Evolutionary conservation across 192 early-diverging fungal species (phyloP).

Genomic region (Bifiguratus adelaidae): DNA sequence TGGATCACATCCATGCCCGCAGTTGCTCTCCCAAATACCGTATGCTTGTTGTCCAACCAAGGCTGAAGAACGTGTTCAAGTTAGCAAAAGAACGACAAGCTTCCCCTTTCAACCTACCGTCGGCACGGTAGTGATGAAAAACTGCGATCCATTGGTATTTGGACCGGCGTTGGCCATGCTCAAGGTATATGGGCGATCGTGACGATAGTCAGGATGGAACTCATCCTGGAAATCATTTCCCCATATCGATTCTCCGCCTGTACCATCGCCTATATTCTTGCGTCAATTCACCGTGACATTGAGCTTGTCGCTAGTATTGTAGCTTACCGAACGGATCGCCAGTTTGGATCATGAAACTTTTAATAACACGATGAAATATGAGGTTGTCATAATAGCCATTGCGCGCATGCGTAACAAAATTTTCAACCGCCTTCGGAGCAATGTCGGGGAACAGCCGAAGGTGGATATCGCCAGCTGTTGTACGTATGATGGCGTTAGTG

Average conservation of each 20-base stretch:
- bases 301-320: too few relatives aligned
- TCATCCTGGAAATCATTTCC: slow-evolving; percentile 92
- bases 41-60: slow-evolving; percentile 97
- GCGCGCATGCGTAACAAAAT: slow-evolving; percentile 80
- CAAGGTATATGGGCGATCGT: slow-evolving; percentile 84
- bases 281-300: too few relatives aligned
- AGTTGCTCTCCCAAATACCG: slow-evolving; percentile 85
- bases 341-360: slow-evolving; percentile 95
- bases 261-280: slow-evolving; percentile 71
- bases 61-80: slow-evolving; percentile 39
- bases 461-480: slow-evolving; percentile 87
- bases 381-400: slow-evolving; percentile 86
- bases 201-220: slow-evolving; percentile 65
- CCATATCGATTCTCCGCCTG: slow-evolving; percentile 90
- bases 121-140: slow-evolving; percentile 90
- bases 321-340: slow-evolving; percentile 65
- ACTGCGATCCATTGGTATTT: slow-evolving; percentile 87
- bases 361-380: slow-evolving; percentile 96
- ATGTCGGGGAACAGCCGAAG: slow-evolving; percentile 81
- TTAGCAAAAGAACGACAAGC: neutral
- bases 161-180: slow-evolving; percentile 95
- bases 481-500: slow-evolving; percentile 71
- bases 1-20: slow-evolving; percentile 91
- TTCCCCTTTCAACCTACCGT: slow-evolving; percentile 40
- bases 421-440: slow-evolving; percentile 90